Conservation (phyloP, 1,284 basidiomycete species). For the Cryptococcus floricola region DNA sequence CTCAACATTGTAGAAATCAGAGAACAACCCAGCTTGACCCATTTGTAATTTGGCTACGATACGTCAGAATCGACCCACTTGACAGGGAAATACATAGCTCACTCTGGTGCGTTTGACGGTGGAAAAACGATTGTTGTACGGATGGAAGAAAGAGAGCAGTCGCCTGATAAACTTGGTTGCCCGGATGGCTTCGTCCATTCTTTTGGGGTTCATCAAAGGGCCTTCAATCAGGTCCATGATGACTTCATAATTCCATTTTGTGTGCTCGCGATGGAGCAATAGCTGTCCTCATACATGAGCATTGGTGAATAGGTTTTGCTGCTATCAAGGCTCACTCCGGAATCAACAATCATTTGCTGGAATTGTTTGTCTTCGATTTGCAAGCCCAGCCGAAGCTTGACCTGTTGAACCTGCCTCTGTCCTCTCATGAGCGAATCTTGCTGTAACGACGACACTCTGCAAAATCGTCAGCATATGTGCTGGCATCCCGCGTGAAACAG, state of each 20-base stretch:
- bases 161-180: slow-evolving; percentile 82
- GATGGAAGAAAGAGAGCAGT: slow-evolving; percentile 88
- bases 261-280: slow-evolving; percentile 80
- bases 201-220: slow-evolving; percentile 80
- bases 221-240: slow-evolving; percentile 89
- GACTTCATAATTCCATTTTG: slow-evolving; percentile 87
- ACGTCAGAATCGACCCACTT: neutral
- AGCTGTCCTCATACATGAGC: slow-evolving; percentile 56
- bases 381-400: slow-evolving; percentile 80
- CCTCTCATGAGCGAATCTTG: slow-evolving; percentile 82
- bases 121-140: slow-evolving; percentile 79
- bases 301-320: neutral
- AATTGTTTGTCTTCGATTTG: slow-evolving; percentile 91
- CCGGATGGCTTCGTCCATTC: slow-evolving; percentile 94
- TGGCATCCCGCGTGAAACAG: neutral
- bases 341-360: slow-evolving; percentile 74
- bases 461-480: neutral
- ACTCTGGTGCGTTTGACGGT: slow-evolving; percentile 72
- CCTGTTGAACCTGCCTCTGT: slow-evolving; percentile 86
- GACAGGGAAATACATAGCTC: slow-evolving; percentile 22
- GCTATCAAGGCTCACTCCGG: slow-evolving; percentile 57
- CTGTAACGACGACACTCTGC: slow-evolving; percentile 48
- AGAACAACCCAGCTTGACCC: slow-evolving; percentile 79
- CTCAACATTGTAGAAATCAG: slow-evolving; percentile 78
- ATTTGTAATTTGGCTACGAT: slow-evolving; percentile 65